Evolutionary conservation across 1,284 basidiomycete genomes (phyloP).

Genomic region (Boletus nobilissimus): DNA sequence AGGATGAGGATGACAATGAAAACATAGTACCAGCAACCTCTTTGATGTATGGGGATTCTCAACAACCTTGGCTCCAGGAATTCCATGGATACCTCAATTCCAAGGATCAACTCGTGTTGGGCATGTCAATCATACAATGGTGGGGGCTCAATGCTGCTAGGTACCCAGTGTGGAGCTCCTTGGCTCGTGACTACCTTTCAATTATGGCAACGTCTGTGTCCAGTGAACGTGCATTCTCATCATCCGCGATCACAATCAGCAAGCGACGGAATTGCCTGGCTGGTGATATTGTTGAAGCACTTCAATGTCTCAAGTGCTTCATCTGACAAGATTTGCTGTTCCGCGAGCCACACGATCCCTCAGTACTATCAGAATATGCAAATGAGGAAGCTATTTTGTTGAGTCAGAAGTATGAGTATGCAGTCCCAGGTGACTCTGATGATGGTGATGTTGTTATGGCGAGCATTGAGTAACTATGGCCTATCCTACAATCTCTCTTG

Average conservation of each 20-base stretch:
- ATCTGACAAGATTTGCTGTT: neutral
- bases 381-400: neutral
- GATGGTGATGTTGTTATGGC: neutral
- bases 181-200: neutral
- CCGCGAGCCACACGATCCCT: neutral
- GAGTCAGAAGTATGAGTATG: neutral
- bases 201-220: neutral
- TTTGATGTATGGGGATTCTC: neutral
- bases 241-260: neutral
- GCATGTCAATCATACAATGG: neutral
- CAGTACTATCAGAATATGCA: neutral
- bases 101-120: neutral
- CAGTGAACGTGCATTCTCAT: neutral
- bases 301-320: neutral
- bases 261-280: neutral
- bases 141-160: neutral
- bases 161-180: neutral
- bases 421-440: neutral
- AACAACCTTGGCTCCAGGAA: neutral
- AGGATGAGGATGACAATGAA: neutral
- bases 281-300: neutral
- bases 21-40: neutral
- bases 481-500: too few species aligned
- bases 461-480: neutral
- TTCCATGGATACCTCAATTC: neutral